Evolutionary conservation across 2,329 filamentous ascomycete genomes (phyloP).

Genomic region (Xylariaceae sp.): DNA sequence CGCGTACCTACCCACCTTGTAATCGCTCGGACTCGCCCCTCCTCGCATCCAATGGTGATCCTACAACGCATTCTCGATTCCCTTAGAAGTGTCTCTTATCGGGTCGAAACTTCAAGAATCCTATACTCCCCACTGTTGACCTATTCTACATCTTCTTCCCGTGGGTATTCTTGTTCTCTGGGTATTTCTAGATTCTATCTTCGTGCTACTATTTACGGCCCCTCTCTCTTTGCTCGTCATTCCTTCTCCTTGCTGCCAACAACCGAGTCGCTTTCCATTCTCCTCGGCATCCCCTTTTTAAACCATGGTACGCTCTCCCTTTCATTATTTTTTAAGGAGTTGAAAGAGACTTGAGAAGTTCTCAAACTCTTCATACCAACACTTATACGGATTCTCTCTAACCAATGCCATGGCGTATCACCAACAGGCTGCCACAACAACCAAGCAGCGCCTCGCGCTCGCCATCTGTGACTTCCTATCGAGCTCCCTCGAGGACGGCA

Average conservation of each 20-base stretch:
- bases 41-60: background rate
- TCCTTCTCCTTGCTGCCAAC: background rate
- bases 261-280: background rate
- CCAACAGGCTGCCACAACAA: slow-evolving; percentile 42
- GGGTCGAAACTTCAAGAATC: background rate
- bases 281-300: background rate
- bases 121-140: background rate
- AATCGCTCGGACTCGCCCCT: background rate
- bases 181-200: slow-evolving; percentile 2
- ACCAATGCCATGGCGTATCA: background rate
- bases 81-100: background rate
- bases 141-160: background rate
- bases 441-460: slow-evolving; percentile 84
- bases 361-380: too few relatives aligned
- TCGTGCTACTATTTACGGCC: background rate
- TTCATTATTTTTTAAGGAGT: background rate
- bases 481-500: slow-evolving; percentile 80
- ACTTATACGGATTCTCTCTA: background rate
- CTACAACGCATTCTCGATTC: background rate
- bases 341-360: too few relatives aligned
- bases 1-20: background rate
- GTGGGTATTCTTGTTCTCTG: background rate
- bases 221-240: background rate
- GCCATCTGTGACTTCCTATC: slow-evolving; percentile 94
- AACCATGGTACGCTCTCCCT: background rate